A percentile compares a stretch with the other conserved stretches of the same genome.
Conservation (phyloP, 768 basidiomycete species). For the Suillus weaverae region DNA sequence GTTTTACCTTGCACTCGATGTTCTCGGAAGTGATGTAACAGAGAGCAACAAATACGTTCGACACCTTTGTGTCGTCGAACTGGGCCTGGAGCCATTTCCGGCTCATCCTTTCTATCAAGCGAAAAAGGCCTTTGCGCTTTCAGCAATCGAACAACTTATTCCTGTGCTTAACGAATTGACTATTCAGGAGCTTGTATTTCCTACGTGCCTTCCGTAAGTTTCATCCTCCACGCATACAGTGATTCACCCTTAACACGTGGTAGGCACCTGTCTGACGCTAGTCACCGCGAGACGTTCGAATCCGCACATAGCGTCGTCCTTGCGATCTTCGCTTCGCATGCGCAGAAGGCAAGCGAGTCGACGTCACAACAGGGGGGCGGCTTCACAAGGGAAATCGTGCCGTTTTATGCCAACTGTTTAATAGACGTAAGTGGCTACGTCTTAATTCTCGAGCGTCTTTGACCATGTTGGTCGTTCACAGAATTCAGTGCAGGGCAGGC, state of each 20-base stretch:
- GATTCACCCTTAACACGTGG: constrained; percentile 1
- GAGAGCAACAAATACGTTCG: constrained; percentile 41
- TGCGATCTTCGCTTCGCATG: constrained; percentile 65
- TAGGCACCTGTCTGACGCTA: constrained; percentile 60
- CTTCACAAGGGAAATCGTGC: constrained; percentile 60
- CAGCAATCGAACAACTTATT: constrained; percentile 77
- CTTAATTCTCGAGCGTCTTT: constrained; percentile 3
- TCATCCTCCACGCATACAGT: constrained; percentile 1
- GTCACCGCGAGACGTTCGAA: constrained; percentile 77
- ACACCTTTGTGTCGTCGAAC: constrained; percentile 35
- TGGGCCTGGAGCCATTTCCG: constrained; percentile 23
- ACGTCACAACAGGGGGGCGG: constrained; percentile 22
- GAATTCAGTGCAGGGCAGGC: constrained; percentile 62
- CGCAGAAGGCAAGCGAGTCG: constrained; percentile 35
- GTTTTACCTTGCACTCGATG: constrained; percentile 77
- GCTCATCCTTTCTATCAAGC: constrained; percentile 32
- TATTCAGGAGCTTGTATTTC: constrained; percentile 57
- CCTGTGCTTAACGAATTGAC: constrained; percentile 53
- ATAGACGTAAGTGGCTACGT: constrained; percentile 52
- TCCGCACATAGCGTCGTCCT: constrained; percentile 84
- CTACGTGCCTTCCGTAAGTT: constrained; percentile 65
- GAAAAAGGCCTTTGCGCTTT: constrained; percentile 62
- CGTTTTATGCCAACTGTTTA: constrained; percentile 71
- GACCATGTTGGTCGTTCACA: constrained; percentile 26
- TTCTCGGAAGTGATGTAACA: constrained; percentile 47